Evolutionary conservation across 1,139 yeast species (phyloP), one percentile per base, ranked within the genome.

Genomic region (Diutina mesorugosa): DNA sequence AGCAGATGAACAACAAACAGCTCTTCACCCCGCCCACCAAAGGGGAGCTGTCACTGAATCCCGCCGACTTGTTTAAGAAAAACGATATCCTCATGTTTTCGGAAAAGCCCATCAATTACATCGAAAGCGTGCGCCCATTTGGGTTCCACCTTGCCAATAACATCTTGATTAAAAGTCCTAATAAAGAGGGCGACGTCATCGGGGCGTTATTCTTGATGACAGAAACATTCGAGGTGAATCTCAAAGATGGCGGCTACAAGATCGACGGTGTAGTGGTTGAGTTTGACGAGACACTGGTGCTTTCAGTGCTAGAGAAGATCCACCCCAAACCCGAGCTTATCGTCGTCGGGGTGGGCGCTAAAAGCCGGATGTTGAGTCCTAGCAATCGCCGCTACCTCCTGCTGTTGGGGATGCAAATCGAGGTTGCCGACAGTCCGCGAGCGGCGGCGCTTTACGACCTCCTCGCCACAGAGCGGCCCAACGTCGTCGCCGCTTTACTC

Each of bases 311-410:
- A 57, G 73, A 74, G 48, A 72, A 82, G 10, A 70, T 85, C 1
- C 83, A 84, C 65, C 96, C 96, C 1, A 84, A 84, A 63, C 96
- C 96, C 0, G 95, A 88, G 65, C 72, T 88, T 47, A 64, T 87
- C 55, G 84, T 87, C 6, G 71, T 87, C 21, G 96, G 96, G 0
- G 71, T 87, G 26, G 93, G 93, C 0, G 72, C 73, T 58, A 75
- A 78, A 61, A 78, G 88, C 2, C 72, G 95, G 56, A 76, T 86
- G 67, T 72, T 88, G 61, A 79, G 84, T 46, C 83, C 81, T 12
- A 63, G 68, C 14, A 84, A 85, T 56, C 72, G 80, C 56, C 69
- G 71, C 55, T 70, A 68, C 59, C 73, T 88, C 56, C 74, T 78
- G 18, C 67, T 73, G 1, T 69, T 85, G 58, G 96, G 95, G 0